These are phyloP conservation scores for Myriangium duriaei DNA, from an alignment of 2,329 filamentous ascomycete species.

Conservation along the genomic window DNA sequence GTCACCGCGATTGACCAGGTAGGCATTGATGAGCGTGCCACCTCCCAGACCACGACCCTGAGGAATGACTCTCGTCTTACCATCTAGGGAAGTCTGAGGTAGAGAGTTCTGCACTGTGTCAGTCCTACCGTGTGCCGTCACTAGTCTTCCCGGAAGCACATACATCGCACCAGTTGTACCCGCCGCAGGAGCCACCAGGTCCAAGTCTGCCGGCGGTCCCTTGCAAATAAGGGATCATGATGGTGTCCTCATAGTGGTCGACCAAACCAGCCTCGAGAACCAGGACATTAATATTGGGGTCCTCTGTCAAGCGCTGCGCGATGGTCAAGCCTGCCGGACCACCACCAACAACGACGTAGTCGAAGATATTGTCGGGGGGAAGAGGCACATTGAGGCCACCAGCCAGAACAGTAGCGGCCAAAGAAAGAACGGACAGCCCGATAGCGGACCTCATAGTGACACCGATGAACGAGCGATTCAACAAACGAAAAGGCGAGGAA, in stretches of 20 bases:
- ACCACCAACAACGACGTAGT: slow-evolving; percentile 20
- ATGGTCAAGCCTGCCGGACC: slow-evolving; percentile 21
- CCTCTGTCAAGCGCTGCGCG: slow-evolving; percentile 19
- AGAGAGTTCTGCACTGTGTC: no score
- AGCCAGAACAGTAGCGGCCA: slow-evolving; percentile 5
- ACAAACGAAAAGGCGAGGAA: not conserved
- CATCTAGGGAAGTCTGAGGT: slow-evolving; percentile 18
- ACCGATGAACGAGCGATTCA: slow-evolving; percentile 2
- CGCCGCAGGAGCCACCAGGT: slow-evolving; percentile 11
- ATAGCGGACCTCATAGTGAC: not conserved
- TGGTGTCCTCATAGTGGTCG: slow-evolving; percentile 15
- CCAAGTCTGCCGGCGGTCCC: slow-evolving; percentile 11
- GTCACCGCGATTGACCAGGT: slow-evolving; percentile 28
- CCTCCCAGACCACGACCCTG: slow-evolving; percentile 22
- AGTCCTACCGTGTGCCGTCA: slow-evolving; percentile 8
- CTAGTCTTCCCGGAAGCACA: not conserved
- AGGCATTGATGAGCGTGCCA: slow-evolving; percentile 23
- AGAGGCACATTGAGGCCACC: slow-evolving; percentile 12
- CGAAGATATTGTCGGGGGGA: slow-evolving; percentile 12
- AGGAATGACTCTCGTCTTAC: slow-evolving; percentile 15
- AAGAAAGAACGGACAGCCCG: slow-evolving; percentile 5
- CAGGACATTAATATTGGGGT: slow-evolving; percentile 19
- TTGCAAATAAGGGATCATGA: slow-evolving; percentile 13
- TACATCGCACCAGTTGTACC: slow-evolving; percentile 13
- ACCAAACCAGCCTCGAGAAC: slow-evolving; percentile 21